Evolutionary conservation across 768 basidiomycete species (phyloP), one percentile per base, ranked within the genome.

Genomic region (Candolleomyces eurysporus): DNA sequence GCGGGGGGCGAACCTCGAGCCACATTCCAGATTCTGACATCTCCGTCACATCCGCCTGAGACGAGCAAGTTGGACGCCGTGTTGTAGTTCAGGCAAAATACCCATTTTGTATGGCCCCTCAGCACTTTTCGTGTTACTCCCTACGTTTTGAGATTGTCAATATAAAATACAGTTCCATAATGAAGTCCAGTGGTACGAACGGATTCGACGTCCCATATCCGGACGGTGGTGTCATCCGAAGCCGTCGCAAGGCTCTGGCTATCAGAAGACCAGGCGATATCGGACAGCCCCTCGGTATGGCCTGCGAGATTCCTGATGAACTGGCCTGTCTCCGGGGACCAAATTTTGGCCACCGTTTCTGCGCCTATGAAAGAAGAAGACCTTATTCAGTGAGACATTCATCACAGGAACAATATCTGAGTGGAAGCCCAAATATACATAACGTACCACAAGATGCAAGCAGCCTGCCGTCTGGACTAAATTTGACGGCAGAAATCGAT

Each of bases 61-160:
- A 94, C 96, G 48, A 98, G 82, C 21, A 98, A 78, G 64, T 94
- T 94, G 7, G 92, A 91, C 30, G 91, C 81, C 1, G 87, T 86
- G 70, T 94, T 95, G 73, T 94, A 98, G 67, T 96, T 94, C 14
- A 98, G 79, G 69, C 93, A 95, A 68, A 97, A 94, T 2, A 98
- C 94, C 71, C 86, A 91, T 67, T 88, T 92, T 5, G 90, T 83
- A 69, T 98, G 96, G 0, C 92, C 92, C 62, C 84, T 87, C 14
- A 98, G 78, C 6, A 80, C 77, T 69, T 90, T 90, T 36, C 84
- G 83, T 3, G 86, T 88, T 22, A 88, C 66, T 9, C 91, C 90
- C 91, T 92, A 61, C 55, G 58, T 63, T 60, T 59, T 42, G 43
- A 42, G 16, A 11, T 42, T 8, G 30, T 17, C 43, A 48, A 13